phyloP scores from a whole-genome alignment of 441 rosid genomes.

The Adansonia grandidieri region DNA sequence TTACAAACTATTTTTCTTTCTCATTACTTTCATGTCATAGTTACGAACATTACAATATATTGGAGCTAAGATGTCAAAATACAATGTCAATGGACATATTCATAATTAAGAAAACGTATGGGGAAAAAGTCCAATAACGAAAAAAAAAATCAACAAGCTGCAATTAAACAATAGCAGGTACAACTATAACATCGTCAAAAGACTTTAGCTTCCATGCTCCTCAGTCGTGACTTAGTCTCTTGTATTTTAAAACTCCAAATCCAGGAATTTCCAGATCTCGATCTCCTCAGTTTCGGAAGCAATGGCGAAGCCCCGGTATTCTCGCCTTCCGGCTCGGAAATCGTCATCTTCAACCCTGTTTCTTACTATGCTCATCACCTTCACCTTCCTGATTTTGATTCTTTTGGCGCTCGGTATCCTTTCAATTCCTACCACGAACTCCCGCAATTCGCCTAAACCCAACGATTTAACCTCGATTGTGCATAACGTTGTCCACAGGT shows the following conservation, averaged over 20 bases:
- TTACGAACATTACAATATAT: background rate
- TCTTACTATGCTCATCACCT: slow-evolving; percentile 49
- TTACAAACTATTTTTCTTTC: background rate
- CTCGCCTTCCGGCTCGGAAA: slow-evolving; percentile 63
- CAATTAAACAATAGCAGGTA: background rate
- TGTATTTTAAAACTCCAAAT: background rate
- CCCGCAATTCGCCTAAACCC: slow-evolving; percentile 47
- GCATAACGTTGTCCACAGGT: slow-evolving; percentile 50
- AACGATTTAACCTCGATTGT: slow-evolving; percentile 74
- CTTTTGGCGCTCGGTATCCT: slow-evolving; percentile 72
- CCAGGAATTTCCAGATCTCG: slow-evolving; percentile 13
- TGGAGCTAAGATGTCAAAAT: background rate
- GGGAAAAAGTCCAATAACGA: background rate
- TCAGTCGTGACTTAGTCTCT: no score
- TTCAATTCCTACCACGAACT: slow-evolving; percentile 60
- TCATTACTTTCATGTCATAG: background rate
- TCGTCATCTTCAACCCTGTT: slow-evolving; percentile 60
- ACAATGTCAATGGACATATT: background rate
- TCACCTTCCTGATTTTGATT: slow-evolving; percentile 68
- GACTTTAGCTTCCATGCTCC: background rate
- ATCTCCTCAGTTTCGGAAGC: background rate
- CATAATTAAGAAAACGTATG: background rate
- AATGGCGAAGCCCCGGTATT: slow-evolving; percentile 69
- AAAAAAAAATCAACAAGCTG: background rate
- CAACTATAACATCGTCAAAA: background rate